These are phyloP conservation scores for Pichia sp. DNA, from an alignment of 1,139 yeast species.

Conservation along the genomic window DNA sequence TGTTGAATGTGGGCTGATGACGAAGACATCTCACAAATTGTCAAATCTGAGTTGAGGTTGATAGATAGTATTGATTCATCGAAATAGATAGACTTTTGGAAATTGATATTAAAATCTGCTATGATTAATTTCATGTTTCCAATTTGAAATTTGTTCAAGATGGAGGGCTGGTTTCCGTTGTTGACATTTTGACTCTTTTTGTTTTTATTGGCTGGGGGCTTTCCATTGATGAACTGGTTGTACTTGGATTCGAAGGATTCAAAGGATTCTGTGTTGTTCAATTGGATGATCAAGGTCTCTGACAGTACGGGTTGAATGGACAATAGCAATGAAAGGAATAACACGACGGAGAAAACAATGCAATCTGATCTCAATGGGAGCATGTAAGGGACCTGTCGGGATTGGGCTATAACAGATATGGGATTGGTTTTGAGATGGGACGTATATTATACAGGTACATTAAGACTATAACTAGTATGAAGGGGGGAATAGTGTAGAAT, in stretches of 20 bases:
- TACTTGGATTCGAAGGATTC: not conserved
- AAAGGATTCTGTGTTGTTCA: not conserved
- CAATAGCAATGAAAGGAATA: not conserved
- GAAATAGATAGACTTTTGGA: slow-evolving; percentile 23
- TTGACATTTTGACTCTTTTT: slow-evolving; percentile 3
- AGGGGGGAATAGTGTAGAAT: too few species aligned
- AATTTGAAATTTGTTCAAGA: slow-evolving; percentile 8
- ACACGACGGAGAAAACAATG: not conserved
- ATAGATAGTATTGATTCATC: slow-evolving; percentile 24
- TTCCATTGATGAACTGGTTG: not conserved
- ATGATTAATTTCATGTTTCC: slow-evolving; percentile 29
- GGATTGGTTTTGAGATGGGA: too few species aligned
- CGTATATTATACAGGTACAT: too few species aligned
- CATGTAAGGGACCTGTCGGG: too few species aligned
- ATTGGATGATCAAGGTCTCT: not conserved
- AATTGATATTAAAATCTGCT: slow-evolving; percentile 21
- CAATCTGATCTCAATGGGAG: too few species aligned
- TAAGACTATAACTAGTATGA: too few species aligned
- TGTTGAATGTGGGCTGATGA: slow-evolving; percentile 17
- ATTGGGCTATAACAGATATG: too few species aligned
- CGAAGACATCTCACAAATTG: slow-evolving; percentile 13
- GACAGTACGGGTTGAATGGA: not conserved
- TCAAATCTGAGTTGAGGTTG: slow-evolving; percentile 16
- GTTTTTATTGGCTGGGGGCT: too few species aligned
- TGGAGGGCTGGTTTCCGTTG: not conserved